Evolutionary conservation across 805 yeast genomes (phyloP).

Genomic region (Candida sanyiensis): DNA sequence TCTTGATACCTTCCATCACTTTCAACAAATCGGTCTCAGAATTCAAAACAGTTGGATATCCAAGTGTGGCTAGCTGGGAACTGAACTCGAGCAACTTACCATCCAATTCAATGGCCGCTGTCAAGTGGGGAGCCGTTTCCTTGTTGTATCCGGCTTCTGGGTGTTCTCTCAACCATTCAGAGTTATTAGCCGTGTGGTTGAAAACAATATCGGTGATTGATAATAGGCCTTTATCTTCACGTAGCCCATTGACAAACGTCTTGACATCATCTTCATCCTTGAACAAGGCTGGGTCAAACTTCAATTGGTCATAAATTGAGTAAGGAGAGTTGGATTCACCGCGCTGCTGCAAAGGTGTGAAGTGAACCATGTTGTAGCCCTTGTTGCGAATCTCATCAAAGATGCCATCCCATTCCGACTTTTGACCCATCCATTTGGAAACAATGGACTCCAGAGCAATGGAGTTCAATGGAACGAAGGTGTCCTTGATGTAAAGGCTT

Average conservation of each 20-base stretch:
- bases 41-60: constrained; percentile 54
- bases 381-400: constrained; percentile 59
- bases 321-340: constrained; percentile 93
- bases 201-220: constrained; percentile 89
- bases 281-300: constrained; percentile 66
- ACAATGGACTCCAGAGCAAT: constrained; percentile 79
- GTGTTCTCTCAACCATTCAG: constrained; percentile 75
- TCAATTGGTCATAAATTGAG: constrained; percentile 80
- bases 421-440: constrained; percentile 86
- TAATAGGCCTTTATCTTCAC: constrained; percentile 53
- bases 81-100: constrained; percentile 62
- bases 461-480: constrained; percentile 65
- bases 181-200: constrained; percentile 92
- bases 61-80: constrained; percentile 44
- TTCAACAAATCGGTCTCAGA: constrained; percentile 48
- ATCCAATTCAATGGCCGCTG: constrained; percentile 81
- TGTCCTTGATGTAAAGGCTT: constrained; percentile 49
- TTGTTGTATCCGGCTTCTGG: constrained; percentile 89
- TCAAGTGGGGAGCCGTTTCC: constrained; percentile 84
- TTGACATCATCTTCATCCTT: constrained; percentile 48
- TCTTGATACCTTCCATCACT: constrained; percentile 62
- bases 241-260: constrained; percentile 43
- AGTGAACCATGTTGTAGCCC: constrained; percentile 93
- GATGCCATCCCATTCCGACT: constrained; percentile 57
- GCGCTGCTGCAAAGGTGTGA: constrained; percentile 86